Conservation (phyloP, 805 yeast genomes). For the Zygotorulaspora sp. region DNA sequence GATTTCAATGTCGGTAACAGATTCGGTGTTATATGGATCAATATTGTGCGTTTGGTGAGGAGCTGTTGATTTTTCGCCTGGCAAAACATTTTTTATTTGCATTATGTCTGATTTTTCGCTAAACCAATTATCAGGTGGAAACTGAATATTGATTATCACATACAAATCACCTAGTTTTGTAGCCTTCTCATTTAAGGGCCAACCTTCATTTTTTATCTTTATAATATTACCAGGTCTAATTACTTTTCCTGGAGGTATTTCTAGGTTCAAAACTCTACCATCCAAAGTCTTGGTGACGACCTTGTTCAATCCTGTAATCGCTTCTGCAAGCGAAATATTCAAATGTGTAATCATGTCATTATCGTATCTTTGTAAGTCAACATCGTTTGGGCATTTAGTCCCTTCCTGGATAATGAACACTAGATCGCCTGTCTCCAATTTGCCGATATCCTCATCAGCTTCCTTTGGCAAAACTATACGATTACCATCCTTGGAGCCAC, state of each 20-base stretch:
- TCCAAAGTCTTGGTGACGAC: constrained; percentile 70
- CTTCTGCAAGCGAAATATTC: constrained; percentile 66
- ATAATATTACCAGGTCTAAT: constrained; percentile 70
- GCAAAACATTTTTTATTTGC: constrained; percentile 53
- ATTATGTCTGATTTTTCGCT: constrained; percentile 61
- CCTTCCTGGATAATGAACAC: constrained; percentile 54
- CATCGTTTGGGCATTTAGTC: constrained; percentile 35
- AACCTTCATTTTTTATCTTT: constrained; percentile 68
- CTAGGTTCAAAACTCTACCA: constrained; percentile 62
- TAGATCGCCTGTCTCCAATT: constrained; percentile 67
- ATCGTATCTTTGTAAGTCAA: constrained; percentile 50
- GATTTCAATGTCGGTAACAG: constrained; percentile 27
- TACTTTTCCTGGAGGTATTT: constrained; percentile 74
- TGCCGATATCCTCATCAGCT: constrained; percentile 75
- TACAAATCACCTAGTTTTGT: constrained; percentile 61
- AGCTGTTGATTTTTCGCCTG: constrained; percentile 26
- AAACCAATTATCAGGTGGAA: constrained; percentile 84
- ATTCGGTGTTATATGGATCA: constrained; percentile 31
- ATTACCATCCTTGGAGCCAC: constrained; percentile 66
- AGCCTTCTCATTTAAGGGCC: constrained; percentile 54
- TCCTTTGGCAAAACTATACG: constrained; percentile 56
- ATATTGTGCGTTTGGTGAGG: constrained; percentile 1
- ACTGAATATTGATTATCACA: constrained; percentile 64
- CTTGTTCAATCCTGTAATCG: constrained; percentile 76
- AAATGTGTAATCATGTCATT: constrained; percentile 60